These are phyloP conservation scores for Antarctomyces pellizariae DNA, from an alignment of 495 filamentous ascomycete genomes.

Conservation along the genomic window DNA sequence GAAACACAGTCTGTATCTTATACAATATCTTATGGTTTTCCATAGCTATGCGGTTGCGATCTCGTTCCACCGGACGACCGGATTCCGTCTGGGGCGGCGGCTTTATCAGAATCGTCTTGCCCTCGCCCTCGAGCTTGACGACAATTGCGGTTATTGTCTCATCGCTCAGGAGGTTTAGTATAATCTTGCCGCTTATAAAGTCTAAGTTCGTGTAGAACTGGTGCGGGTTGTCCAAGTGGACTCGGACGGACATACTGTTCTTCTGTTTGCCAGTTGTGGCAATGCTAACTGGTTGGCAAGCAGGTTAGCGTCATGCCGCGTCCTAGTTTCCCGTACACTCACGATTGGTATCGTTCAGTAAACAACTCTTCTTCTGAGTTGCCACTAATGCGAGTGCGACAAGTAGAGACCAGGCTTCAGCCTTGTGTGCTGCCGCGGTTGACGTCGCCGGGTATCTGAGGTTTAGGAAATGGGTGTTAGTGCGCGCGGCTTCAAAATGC, in stretches of 20 bases:
- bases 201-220: constrained; percentile 80
- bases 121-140: constrained; percentile 88
- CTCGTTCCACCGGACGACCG: constrained; percentile 11
- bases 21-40: constrained; percentile 37
- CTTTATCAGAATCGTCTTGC: constrained; percentile 30
- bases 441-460: no score
- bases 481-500: no score
- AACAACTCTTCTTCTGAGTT: no score
- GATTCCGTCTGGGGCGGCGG: constrained; percentile 9
- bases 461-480: no score
- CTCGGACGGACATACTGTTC: constrained; percentile 55
- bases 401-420: no score
- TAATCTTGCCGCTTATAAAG: constrained; percentile 37
- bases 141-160: constrained; percentile 53
- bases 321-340: no score
- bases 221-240: constrained; percentile 51
- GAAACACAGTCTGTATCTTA: constrained; percentile 59
- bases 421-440: no score
- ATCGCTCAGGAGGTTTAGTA: constrained; percentile 36
- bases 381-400: no score
- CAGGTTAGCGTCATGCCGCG: no score
- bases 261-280: no score
- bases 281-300: no score
- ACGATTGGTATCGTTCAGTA: no score
- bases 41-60: constrained; percentile 4